phyloP scores from a whole-genome alignment of 2,329 filamentous ascomycete species.

The Epichloe sp. region DNA sequence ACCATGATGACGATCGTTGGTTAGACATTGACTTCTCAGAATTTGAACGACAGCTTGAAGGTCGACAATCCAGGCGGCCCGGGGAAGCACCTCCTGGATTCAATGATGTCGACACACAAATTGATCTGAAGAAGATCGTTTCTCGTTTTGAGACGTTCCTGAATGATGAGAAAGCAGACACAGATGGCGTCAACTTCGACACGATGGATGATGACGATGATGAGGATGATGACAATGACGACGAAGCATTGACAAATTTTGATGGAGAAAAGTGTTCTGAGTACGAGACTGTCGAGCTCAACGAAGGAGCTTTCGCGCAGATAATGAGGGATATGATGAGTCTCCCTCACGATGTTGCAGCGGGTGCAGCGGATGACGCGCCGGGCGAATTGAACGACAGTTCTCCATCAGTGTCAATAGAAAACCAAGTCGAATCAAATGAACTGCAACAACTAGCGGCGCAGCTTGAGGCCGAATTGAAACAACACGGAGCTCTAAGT shows the following conservation, averaged over 20 bases:
- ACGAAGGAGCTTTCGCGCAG: conserved; percentile 70
- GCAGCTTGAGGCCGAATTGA: conserved; percentile 59
- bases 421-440: background rate
- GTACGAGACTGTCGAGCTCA: conserved; percentile 64
- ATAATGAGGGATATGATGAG: conserved; percentile 95
- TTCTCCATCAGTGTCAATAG: background rate
- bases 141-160: conserved; percentile 87
- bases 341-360: conserved; percentile 22
- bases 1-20: conserved; percentile 81
- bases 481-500: conserved; percentile 16
- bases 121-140: conserved; percentile 80
- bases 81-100: conserved; percentile 32
- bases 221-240: conserved; percentile 32
- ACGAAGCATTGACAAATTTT: conserved; percentile 36
- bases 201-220: conserved; percentile 58
- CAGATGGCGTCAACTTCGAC: conserved; percentile 62
- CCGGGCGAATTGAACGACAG: background rate
- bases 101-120: conserved; percentile 54
- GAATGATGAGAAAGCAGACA: conserved; percentile 68
- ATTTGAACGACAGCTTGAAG: conserved; percentile 67
- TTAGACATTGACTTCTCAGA: conserved; percentile 83
- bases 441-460: conserved; percentile 47
- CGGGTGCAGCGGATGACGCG: background rate
- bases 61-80: conserved; percentile 25
- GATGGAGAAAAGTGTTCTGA: conserved; percentile 31